Conservation (phyloP, 2,329 filamentous ascomycete genomes). For the Zasmidium cellare region DNA sequence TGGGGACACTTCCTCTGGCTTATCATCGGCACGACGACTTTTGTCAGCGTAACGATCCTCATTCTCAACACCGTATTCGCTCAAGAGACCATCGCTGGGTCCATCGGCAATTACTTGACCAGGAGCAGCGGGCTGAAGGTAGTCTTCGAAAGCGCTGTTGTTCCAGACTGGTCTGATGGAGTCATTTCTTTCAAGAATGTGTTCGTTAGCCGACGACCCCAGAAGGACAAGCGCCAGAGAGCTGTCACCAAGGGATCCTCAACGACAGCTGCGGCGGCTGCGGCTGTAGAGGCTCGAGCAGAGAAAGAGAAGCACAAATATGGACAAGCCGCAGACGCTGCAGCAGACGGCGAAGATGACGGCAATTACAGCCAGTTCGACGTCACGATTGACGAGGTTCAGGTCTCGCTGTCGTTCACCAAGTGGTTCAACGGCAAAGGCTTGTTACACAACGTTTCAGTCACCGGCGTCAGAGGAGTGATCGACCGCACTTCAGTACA, state of each 20-base stretch:
- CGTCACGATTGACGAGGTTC: constrained; percentile 89
- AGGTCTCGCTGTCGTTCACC: constrained; percentile 94
- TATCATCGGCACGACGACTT: constrained; percentile 94
- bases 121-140: constrained; percentile 90
- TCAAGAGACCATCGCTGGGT: constrained; percentile 90
- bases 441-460: constrained; percentile 84
- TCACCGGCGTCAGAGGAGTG: constrained; percentile 89
- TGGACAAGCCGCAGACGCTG: constrained; percentile 5
- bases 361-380: constrained; percentile 98
- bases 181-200: constrained; percentile 97
- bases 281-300: constrained; percentile 66
- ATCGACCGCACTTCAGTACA: constrained; percentile 83
- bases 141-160: constrained; percentile 95
- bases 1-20: constrained; percentile 94
- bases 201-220: constrained; percentile 87
- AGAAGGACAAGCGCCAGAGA: constrained; percentile 56
- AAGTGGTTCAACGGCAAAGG: constrained; percentile 99
- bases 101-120: constrained; percentile 94
- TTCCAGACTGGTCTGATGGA: constrained; percentile 91
- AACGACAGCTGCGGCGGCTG: constrained; percentile 77
- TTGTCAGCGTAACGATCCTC: constrained; percentile 88
- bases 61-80: constrained; percentile 95
- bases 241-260: constrained; percentile 87
- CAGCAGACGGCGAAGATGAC: constrained; percentile 71
- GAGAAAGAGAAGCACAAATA: constrained; percentile 49